phyloP scores from a whole-genome alignment of 805 yeast genomes.

The Sugiyamaella americana region DNA sequence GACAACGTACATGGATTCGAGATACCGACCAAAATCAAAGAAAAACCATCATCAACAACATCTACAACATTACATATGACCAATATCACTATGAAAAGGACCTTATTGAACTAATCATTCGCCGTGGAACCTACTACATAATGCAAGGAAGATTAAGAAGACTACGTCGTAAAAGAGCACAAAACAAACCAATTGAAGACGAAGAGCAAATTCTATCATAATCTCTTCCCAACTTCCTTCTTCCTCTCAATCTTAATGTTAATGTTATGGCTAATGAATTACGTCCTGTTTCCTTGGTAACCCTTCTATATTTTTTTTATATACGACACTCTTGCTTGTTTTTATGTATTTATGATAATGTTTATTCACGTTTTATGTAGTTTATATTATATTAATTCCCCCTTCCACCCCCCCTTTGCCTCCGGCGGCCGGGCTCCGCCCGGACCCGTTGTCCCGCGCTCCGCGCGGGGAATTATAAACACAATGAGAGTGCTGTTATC shows the following conservation, averaged over 20 bases:
- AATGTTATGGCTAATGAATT: neutral
- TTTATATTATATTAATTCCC: neutral
- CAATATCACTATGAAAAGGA: slow-evolving; percentile 49
- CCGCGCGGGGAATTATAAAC: neutral
- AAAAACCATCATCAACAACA: slow-evolving; percentile 40
- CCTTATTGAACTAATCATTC: slow-evolving; percentile 62
- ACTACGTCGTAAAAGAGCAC: slow-evolving; percentile 42
- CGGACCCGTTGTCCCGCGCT: neutral
- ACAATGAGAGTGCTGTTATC: too few species aligned
- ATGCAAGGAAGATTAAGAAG: slow-evolving; percentile 74
- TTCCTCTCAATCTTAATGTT: too few species aligned
- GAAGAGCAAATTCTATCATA: too few species aligned
- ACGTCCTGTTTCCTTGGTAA: neutral
- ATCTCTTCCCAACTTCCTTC: too few species aligned
- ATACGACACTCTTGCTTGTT: too few species aligned
- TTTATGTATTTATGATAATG: neutral
- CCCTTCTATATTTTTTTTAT: neutral
- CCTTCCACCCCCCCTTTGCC: neutral
- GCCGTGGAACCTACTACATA: slow-evolving; percentile 73
- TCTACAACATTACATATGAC: slow-evolving; percentile 42
- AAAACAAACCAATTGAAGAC: neutral
- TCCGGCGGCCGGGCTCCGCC: slow-evolving; percentile 1
- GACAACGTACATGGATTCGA: slow-evolving; percentile 78
- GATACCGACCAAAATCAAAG: slow-evolving; percentile 60
- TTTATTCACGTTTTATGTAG: neutral